Conservation (phyloP, 202 grass and related monocot genomes). For the Elaeis oleifera region DNA sequence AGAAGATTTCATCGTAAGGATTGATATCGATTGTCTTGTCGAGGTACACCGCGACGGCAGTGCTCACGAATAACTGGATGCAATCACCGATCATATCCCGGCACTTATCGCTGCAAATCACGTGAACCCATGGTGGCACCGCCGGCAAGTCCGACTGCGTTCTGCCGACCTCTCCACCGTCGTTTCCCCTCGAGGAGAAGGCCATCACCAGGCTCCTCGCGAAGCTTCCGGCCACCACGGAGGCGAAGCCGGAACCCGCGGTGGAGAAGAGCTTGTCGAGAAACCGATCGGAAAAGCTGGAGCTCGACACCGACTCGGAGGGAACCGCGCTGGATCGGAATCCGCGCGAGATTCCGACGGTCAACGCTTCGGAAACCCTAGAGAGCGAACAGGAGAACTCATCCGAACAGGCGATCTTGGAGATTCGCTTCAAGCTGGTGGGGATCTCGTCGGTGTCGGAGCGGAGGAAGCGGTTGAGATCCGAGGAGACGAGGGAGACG, state of each 20-base stretch:
- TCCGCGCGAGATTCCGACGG: constrained; percentile 44
- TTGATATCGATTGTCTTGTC: constrained; percentile 97
- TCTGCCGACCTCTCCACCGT: not conserved
- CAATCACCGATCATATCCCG: constrained; percentile 41
- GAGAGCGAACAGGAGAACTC: constrained; percentile 45
- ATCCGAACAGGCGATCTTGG: constrained; percentile 44
- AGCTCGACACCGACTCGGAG: not conserved
- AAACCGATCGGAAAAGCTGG: constrained; percentile 34
- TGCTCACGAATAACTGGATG: constrained; percentile 57
- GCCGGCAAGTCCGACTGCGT: constrained; percentile 5
- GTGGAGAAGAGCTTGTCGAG: constrained; percentile 54
- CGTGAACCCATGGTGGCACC: constrained; percentile 39
- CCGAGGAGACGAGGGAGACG: constrained; percentile 26
- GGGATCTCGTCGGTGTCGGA: constrained; percentile 53
- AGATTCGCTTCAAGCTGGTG: constrained; percentile 45
- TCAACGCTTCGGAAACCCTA: constrained; percentile 48
- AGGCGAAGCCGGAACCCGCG: constrained; percentile 44
- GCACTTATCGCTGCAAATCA: constrained; percentile 33
- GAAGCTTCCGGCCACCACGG: constrained; percentile 50
- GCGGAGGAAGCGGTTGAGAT: constrained; percentile 55
- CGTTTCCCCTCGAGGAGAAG: constrained; percentile 29
- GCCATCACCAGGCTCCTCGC: constrained; percentile 53
- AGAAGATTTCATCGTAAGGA: constrained; percentile 73
- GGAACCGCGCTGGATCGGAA: constrained; percentile 12
- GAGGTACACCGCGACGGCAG: constrained; percentile 69